A percentile compares a stretch with the other conserved stretches of the same genome.
phyloP scores from a whole-genome alignment of 139 green algal species.

The Chlamydomonas eustigma region DNA sequence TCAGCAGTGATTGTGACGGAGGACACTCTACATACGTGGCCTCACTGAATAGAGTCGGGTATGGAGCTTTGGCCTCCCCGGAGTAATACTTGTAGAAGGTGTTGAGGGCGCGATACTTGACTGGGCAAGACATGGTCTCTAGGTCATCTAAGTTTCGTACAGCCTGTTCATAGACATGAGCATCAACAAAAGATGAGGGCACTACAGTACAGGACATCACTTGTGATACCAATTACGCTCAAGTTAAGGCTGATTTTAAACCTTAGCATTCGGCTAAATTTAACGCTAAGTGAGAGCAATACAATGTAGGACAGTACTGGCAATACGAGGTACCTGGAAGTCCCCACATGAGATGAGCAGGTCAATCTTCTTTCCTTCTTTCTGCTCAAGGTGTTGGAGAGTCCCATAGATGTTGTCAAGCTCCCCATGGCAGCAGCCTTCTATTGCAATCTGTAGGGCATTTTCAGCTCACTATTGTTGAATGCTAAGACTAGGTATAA shows the following conservation, averaged over 20 bases:
- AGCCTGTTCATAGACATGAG: constrained; percentile 54
- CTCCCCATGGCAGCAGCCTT: constrained; percentile 90
- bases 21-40: neutral
- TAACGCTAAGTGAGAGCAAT: no score
- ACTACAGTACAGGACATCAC: no score
- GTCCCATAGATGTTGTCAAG: constrained; percentile 91
- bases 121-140: constrained; percentile 86
- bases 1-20: neutral
- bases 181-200: neutral
- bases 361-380: constrained; percentile 73
- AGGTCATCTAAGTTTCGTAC: constrained; percentile 93
- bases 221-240: no score
- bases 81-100: constrained; percentile 93
- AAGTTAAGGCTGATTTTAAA: no score
- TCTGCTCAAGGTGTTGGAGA: constrained; percentile 62
- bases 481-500: no score
- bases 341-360: constrained; percentile 97
- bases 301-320: neutral
- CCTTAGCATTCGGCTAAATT: no score
- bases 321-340: constrained; percentile 70
- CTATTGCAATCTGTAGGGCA: constrained; percentile 59
- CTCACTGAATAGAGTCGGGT: constrained; percentile 92
- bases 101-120: constrained; percentile 90
- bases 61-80: constrained; percentile 68
- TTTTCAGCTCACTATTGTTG: neutral